Percentiles rank a stretch among this genome's conserved stretches.
phyloP scores from a whole-genome alignment of 129 eudicot species.

The carrot (Daucus carota) region DH1_v3.0 NC_030385.2:14245501-14246000 shows the following conservation, averaged over 20 bases:
- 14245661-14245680: slow-evolving; percentile 64
- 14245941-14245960: neutral
- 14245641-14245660: slow-evolving; percentile 1
- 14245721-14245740: slow-evolving; percentile 47
- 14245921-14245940: slow-evolving; percentile 2
- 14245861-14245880: neutral
- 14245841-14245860: neutral
- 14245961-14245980: neutral
- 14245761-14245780: slow-evolving; percentile 1
- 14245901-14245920: neutral
- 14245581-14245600: neutral
- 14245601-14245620: neutral
- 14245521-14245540: neutral
- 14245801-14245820: neutral
- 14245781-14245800: neutral
- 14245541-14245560: too few species aligned
- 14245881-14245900: neutral
- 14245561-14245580: neutral
- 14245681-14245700: slow-evolving; percentile 63
- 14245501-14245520: neutral
- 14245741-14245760: neutral
- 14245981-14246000: neutral
- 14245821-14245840: neutral
- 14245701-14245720: slow-evolving; percentile 88
- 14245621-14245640: neutral